A percentile compares a stretch with the other conserved stretches of the same genome.
These are phyloP conservation scores for Tilletia caries DNA, from an alignment of 1,284 basidiomycete genomes.

Conservation along the genomic window DNA sequence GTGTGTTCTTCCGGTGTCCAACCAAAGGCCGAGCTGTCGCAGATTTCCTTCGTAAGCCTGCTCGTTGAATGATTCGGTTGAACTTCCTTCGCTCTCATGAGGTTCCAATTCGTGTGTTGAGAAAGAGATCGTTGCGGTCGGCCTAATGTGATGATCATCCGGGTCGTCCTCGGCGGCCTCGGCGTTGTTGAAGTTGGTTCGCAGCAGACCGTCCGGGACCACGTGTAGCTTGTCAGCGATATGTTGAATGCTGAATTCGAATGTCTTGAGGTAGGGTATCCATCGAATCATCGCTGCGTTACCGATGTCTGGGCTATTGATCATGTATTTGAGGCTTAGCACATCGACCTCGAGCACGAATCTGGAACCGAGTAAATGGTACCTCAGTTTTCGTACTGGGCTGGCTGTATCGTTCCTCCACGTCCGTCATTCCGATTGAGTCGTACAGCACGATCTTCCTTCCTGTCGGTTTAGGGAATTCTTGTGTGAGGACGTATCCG, in stretches of 20 bases:
- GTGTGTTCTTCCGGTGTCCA: background rate
- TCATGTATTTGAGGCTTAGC: conserved; percentile 57
- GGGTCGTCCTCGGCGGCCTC: background rate
- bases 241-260: conserved; percentile 54
- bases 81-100: no score
- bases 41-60: background rate
- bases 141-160: background rate
- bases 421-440: conserved; percentile 53
- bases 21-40: background rate
- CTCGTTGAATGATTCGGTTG: background rate
- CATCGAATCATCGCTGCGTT: conserved; percentile 56
- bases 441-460: conserved; percentile 16
- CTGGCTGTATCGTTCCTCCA: conserved; percentile 56
- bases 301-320: conserved; percentile 57
- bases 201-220: conserved; percentile 55
- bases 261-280: conserved; percentile 52
- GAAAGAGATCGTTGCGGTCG: no score
- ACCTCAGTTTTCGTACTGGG: conserved; percentile 43
- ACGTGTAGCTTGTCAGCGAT: conserved; percentile 49
- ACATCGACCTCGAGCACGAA: conserved; percentile 57
- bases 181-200: conserved; percentile 18
- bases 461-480: background rate
- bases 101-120: no score
- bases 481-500: background rate
- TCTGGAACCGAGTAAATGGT: conserved; percentile 54